Evolutionary conservation across 2,329 filamentous ascomycete genomes (phyloP), one percentile per base, ranked within the genome.

Genomic region (Exophiala lecanii-corni): DNA sequence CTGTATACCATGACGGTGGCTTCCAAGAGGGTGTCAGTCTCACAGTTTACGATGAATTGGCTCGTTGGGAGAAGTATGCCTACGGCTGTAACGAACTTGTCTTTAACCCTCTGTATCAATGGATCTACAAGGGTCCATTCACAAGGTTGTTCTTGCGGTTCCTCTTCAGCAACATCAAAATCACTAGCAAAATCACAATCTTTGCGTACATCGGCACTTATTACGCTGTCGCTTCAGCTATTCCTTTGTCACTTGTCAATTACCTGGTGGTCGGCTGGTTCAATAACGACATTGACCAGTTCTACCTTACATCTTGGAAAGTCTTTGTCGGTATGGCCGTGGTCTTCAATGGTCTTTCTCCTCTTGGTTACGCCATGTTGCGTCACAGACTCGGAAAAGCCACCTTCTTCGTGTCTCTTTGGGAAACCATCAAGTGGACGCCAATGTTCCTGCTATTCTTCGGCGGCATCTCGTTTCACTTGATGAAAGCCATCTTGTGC

Each of bases 1-100:
- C 77, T 9, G 75, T 80, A 0, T 88, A 86, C 65, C 78, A 81
- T 41, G 75, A 76, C 25, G 75, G 79, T 4, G 82, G 78, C 5
- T 88, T 87, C 66, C 79, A 86, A 57, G 86, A 91, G 61, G 86
- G 86, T 52, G 86, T 91, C 41, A 89, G 86, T 1, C 70, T 91
- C 43, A 91, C 86, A 1, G 84, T 91, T 7, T 89, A 91, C 59
- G 86, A 91, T 63, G 86, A 91, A 63, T 72, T 91, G 47, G 82
- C 84, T 2, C 82, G 86, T 44, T 91, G 86, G 86, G 86, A 91
- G 60, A 91, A 91, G 65, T 89, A 89, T 60, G 86, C 86, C 2
- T 89, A 88, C 57, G 85, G 86, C 26, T 89, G 86, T 66, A 86
- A 85, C 62, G 86, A 89, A 67, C 72, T 91, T 44, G 73, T 91